Base-by-base conservation (phyloP, 2,329 filamentous ascomycete species). In the Colletotrichum shisoi region DNA sequence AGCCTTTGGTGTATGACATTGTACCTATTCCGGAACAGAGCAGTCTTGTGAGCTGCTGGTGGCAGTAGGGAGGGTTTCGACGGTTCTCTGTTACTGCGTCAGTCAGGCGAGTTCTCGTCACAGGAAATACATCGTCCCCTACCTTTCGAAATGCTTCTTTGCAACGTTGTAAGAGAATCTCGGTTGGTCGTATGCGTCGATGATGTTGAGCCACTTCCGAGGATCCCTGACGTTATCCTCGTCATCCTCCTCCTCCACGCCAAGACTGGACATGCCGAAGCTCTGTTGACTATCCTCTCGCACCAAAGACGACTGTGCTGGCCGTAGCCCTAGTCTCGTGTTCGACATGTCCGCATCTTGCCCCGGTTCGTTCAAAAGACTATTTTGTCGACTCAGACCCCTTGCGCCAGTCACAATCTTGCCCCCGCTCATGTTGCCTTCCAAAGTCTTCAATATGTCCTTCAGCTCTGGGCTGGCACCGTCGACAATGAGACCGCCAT, bases 61-160 rank as follows among this genome's bases (percentile, higher is more conserved):
- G 96, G 93, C 70, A 99, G 82, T 46, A 94, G 76, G 1, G 90
- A 90, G 15, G 91, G 86, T 70, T 88, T 88, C 13, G 84, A 83
- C 4, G 83, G 82, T 59, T 89, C 84, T 74, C 87, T 90, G 71
- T 15, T 19, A 24, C 34, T 17, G 57, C 15, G 72, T 75, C 63
- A 76, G 71, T 37, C 13, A 56, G 2, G 51, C 27, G 37, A 44
- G 27, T 46, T 56, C 15, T 8, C n/a, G 42, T 37, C 15, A 11
- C 6, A 15, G 31, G 31, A 4, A 17, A 17, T 42, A 9, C 45
- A 13, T 31, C 31, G 3, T 44, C 8, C 62, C 79, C 52, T 73
- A 90, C 89, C 84, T 88, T 73, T 98, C 92, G 75, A 98, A 97
- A 74, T 97, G 92, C 74, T 96, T 97, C 81, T 96, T 97, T 9